These are phyloP conservation scores for Xylariaceae sp. DNA, from an alignment of 2,329 filamentous ascomycete species.

Conservation along the genomic window DNA sequence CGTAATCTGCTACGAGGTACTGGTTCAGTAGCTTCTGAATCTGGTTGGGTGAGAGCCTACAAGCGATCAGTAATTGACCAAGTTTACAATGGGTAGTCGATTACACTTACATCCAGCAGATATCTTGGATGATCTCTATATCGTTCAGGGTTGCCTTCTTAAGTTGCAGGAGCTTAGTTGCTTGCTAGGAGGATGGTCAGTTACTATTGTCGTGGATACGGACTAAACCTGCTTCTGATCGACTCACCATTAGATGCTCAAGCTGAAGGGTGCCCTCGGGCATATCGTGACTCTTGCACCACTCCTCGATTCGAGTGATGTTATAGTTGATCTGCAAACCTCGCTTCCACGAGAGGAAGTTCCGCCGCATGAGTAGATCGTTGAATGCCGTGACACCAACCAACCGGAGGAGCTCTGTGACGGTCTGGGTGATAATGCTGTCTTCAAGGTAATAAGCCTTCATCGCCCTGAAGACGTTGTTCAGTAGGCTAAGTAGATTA, in stretches of 20 bases:
- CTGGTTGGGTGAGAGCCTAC: slow-evolving; percentile 93
- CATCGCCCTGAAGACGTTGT: slow-evolving; percentile 98
- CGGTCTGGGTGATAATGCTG: slow-evolving; percentile 90
- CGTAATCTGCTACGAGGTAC: slow-evolving; percentile 97
- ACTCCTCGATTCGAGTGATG: slow-evolving; percentile 98
- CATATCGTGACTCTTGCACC: slow-evolving; percentile 99
- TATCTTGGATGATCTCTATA: slow-evolving; percentile 99
- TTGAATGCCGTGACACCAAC: slow-evolving; percentile 99
- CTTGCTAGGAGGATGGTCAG: slow-evolving; percentile 66
- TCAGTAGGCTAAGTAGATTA: slow-evolving; percentile 90
- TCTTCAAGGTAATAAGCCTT: slow-evolving; percentile 98
- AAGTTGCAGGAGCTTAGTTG: slow-evolving; percentile 94
- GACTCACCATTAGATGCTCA: slow-evolving; percentile 89
- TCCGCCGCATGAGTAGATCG: slow-evolving; percentile 93
- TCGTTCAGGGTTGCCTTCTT: slow-evolving; percentile 99
- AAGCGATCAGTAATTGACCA: slow-evolving; percentile 17
- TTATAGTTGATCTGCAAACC: slow-evolving; percentile 99
- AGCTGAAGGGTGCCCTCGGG: slow-evolving; percentile 95
- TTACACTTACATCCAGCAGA: slow-evolving; percentile 93
- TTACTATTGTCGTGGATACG: not conserved
- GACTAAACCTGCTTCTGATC: slow-evolving; percentile 3
- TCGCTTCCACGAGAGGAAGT: slow-evolving; percentile 99
- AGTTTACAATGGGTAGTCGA: slow-evolving; percentile 2
- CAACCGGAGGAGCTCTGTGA: slow-evolving; percentile 88
- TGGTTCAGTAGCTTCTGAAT: slow-evolving; percentile 99